Conservation (phyloP, 495 filamentous ascomycete species). For the Podospora pseudoanserina region DNA sequence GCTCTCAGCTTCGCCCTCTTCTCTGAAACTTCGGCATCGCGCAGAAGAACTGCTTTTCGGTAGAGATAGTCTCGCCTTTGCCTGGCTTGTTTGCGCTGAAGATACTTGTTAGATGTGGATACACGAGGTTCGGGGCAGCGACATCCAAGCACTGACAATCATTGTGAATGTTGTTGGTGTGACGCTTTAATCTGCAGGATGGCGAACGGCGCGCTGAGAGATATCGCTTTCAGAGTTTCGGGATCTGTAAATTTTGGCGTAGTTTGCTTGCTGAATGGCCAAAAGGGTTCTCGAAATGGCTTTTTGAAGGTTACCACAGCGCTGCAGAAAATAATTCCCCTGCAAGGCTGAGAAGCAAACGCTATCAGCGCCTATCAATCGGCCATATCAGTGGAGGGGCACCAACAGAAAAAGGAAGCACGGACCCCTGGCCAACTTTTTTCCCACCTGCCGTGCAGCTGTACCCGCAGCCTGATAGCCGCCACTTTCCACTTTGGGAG, state of each 20-base stretch:
- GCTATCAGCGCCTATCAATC: neutral
- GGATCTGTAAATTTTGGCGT: neutral
- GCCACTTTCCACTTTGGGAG: slow-evolving; percentile 1
- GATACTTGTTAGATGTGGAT: neutral
- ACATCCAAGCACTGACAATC: slow-evolving; percentile 30
- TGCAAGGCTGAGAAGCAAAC: slow-evolving; percentile 19
- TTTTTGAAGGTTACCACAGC: neutral
- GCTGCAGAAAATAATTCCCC: slow-evolving; percentile 1
- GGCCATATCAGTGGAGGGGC: slow-evolving; percentile 7
- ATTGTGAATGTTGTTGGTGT: slow-evolving; percentile 21
- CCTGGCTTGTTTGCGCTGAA: slow-evolving; percentile 67
- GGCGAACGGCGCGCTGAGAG: neutral
- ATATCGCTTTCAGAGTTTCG: neutral
- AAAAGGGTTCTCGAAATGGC: neutral
- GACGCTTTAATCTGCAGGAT: neutral
- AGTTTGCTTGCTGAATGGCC: neutral
- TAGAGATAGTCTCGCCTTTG: slow-evolving; percentile 94
- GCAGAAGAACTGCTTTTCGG: slow-evolving; percentile 63
- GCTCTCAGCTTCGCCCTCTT: slow-evolving; percentile 83
- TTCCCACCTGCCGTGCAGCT: neutral
- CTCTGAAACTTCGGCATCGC: slow-evolving; percentile 87
- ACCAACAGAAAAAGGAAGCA: neutral
- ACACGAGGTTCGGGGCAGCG: slow-evolving; percentile 23
- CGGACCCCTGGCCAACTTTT: neutral
- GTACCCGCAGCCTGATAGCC: neutral